Percentiles rank a stretch among this genome's conserved stretches.
These are phyloP conservation scores for Funneliformis geosporum DNA, from an alignment of 192 early-diverging fungal species.

Conservation along the genomic window DNA sequence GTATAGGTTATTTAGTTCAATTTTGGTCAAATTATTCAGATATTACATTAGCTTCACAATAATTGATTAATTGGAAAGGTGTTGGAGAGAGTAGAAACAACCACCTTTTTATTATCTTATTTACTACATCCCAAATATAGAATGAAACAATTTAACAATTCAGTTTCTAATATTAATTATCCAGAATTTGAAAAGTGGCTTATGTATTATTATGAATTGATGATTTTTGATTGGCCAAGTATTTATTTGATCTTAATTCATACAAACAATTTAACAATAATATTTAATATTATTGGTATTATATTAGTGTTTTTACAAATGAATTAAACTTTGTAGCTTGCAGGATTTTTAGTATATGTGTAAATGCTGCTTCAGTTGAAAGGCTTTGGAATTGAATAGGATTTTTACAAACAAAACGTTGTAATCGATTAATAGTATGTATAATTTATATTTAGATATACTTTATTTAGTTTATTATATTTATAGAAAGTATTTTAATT, in stretches of 20 bases:
- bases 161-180: slow-evolving; percentile 5
- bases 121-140: slow-evolving; percentile 11
- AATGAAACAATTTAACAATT: not conserved
- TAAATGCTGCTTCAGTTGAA: slow-evolving; percentile 2
- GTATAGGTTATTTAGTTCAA: not conserved
- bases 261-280: not conserved
- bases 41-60: not conserved
- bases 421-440: not conserved
- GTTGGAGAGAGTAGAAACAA: not conserved
- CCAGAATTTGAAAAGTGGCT: not conserved
- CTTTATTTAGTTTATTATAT: not conserved
- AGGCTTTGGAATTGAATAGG: not conserved
- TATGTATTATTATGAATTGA: slow-evolving; percentile 22
- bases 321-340: not conserved
- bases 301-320: not conserved
- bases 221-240: not conserved
- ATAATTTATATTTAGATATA: not conserved
- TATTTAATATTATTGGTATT: not conserved
- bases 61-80: not conserved
- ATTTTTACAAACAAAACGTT: not conserved
- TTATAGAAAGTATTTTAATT: not conserved
- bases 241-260: slow-evolving; percentile 7
- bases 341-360: not conserved
- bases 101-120: not conserved
- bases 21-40: not conserved